Evolutionary conservation across 2,329 filamentous ascomycete species (phyloP).

Genomic region (Trichothecium roseum): DNA sequence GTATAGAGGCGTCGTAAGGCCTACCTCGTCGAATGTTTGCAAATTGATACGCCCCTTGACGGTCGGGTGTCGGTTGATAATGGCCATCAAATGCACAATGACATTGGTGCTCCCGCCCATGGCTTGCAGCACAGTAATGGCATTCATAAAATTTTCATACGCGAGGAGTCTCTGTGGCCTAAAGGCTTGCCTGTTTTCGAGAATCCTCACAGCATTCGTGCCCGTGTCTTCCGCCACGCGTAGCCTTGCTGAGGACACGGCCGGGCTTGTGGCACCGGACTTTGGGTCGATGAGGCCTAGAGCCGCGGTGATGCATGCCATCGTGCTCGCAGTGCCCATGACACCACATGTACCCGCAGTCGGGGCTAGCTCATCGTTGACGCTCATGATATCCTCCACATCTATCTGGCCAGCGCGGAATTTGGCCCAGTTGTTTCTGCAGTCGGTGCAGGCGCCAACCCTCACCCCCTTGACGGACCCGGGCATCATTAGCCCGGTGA

Average conservation of each 20-base stretch:
- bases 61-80: constrained; percentile 61
- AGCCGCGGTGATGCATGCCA: constrained; percentile 74
- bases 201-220: constrained; percentile 59
- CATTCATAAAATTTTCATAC: constrained; percentile 70
- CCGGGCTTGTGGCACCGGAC: constrained; percentile 69
- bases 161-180: constrained; percentile 62
- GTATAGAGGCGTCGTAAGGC: constrained; percentile 66
- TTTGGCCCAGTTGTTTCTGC: constrained; percentile 61
- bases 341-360: constrained; percentile 73
- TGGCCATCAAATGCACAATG: constrained; percentile 77
- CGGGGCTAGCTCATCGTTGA: constrained; percentile 65
- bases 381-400: constrained; percentile 58
- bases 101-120: constrained; percentile 80
- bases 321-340: constrained; percentile 88
- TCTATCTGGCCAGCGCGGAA: constrained; percentile 58
- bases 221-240: constrained; percentile 68
- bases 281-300: constrained; percentile 70
- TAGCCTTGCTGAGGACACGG: constrained; percentile 67
- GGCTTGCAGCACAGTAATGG: constrained; percentile 76
- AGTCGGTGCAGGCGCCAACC: constrained; percentile 67
- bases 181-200: too few species aligned
- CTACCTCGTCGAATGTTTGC: constrained; percentile 70
- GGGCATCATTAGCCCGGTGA: constrained; percentile 68
- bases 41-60: constrained; percentile 56
- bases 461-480: constrained; percentile 53